phyloP scores from a whole-genome alignment of 2,329 filamentous ascomycete genomes.

The Talaromyces piceae region DNA sequence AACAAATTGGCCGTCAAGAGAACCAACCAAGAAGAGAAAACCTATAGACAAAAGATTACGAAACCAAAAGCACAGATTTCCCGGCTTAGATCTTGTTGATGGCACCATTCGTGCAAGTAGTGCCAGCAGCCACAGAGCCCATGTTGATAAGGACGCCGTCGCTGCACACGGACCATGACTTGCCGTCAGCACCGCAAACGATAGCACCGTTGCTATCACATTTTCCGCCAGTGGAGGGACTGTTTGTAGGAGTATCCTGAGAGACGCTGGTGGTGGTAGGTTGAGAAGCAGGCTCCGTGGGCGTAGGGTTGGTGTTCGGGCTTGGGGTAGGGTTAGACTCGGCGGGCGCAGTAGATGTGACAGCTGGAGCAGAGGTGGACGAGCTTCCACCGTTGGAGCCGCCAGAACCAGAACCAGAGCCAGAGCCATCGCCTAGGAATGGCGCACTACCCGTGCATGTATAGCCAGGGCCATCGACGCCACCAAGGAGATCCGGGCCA shows the following conservation, averaged over 20 bases:
- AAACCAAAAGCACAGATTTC: background rate
- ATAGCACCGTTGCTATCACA: conserved; percentile 24
- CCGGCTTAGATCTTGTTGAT: conserved; percentile 5
- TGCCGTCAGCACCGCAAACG: conserved; percentile 25
- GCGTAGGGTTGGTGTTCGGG: conserved; percentile 10
- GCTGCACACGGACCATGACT: conserved; percentile 28
- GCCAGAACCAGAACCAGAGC: conserved; percentile 1
- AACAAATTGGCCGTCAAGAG: background rate
- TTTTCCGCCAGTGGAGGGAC: background rate
- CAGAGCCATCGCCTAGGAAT: conserved; percentile 20
- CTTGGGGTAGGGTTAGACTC: conserved; percentile 1
- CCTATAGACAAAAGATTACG: background rate
- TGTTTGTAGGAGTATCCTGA: background rate
- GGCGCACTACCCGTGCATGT: conserved; percentile 24
- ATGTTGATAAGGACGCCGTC: conserved; percentile 25
- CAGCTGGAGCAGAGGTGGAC: background rate
- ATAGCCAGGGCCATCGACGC: conserved; percentile 28
- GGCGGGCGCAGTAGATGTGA: conserved; percentile 10
- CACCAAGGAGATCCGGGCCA: conserved; percentile 46
- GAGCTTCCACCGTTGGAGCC: conserved; percentile 6
- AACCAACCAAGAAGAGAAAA: background rate
- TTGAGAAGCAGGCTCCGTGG: conserved; percentile 9
- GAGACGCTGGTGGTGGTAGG: conserved; percentile 7
- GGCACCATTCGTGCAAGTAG: conserved; percentile 22
- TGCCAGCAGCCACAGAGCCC: conserved; percentile 33